Percentiles rank a stretch among this genome's conserved stretches.
Evolutionary conservation across 305 asterid genomes (phyloP).

Genomic region (Ajuga reptans): DNA sequence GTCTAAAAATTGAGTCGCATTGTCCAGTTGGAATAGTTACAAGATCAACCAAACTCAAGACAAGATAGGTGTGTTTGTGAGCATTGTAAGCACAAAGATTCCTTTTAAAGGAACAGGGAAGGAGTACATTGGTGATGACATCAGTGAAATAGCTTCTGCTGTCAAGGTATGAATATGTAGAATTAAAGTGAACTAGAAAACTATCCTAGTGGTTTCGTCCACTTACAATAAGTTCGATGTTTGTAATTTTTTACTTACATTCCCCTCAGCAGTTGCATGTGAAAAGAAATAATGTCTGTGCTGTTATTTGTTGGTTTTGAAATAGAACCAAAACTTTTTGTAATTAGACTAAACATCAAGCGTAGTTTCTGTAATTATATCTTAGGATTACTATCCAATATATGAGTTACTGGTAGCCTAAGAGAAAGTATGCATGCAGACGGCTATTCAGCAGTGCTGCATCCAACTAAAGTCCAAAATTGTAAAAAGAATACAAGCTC

Average conservation of each 20-base stretch:
- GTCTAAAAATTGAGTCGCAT: background rate
- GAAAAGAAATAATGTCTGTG: background rate
- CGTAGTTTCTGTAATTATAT: background rate
- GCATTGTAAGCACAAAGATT: constrained; percentile 93
- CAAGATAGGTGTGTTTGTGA: constrained; percentile 81
- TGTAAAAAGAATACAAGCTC: constrained; percentile 85
- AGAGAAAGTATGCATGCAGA: constrained; percentile 35
- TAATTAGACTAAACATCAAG: background rate
- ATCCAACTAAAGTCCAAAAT: constrained; percentile 72
- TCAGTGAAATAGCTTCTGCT: constrained; percentile 85
- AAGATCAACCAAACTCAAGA: constrained; percentile 92
- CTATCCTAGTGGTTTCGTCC: no score
- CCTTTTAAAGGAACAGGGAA: constrained; percentile 95
- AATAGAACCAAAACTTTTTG: background rate
- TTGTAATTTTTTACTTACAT: no score
- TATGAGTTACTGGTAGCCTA: constrained; percentile 17
- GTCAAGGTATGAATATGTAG: constrained; percentile 52
- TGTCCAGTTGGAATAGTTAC: constrained; percentile 81
- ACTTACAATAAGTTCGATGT: no score
- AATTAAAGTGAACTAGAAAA: background rate
- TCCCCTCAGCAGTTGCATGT: background rate
- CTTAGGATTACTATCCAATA: background rate
- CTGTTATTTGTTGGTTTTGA: background rate
- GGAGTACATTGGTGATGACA: constrained; percentile 93
- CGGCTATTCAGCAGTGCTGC: constrained; percentile 78